Percentiles rank a stretch among this genome's conserved stretches.
phyloP scores from a whole-genome alignment of 768 basidiomycete species.

The Psilocybe subaeruginosa region DNA sequence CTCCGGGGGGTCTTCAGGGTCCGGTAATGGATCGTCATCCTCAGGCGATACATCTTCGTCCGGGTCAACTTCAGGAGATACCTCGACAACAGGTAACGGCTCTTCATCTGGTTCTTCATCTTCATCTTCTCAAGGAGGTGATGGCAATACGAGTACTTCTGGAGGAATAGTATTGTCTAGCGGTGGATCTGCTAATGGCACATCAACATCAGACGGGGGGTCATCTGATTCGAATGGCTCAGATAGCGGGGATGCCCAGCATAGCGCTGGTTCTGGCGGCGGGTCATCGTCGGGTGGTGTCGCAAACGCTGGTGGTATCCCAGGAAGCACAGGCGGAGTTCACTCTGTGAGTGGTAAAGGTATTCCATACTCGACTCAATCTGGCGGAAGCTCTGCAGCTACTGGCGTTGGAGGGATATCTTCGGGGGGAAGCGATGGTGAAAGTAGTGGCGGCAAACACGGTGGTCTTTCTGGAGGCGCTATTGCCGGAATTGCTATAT shows the following conservation, averaged over 20 bases:
- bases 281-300: background rate
- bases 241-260: background rate
- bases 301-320: conserved; percentile 8
- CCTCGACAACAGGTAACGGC: background rate
- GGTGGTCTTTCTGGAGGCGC: conserved; percentile 38
- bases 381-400: background rate
- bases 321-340: background rate
- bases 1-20: background rate
- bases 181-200: background rate
- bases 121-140: background rate
- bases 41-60: background rate
- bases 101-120: background rate
- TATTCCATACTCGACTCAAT: background rate
- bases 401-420: background rate
- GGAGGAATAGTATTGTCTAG: background rate
- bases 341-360: background rate
- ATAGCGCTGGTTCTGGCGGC: background rate
- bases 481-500: conserved; percentile 48
- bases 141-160: background rate
- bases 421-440: background rate
- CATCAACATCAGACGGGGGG: background rate
- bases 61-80: background rate
- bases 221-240: background rate
- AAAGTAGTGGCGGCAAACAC: conserved; percentile 7
- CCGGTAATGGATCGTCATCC: background rate